These are phyloP conservation scores for Fomitopsis pulvina DNA, from an alignment of 768 basidiomycete species.

Conservation along the genomic window DNA sequence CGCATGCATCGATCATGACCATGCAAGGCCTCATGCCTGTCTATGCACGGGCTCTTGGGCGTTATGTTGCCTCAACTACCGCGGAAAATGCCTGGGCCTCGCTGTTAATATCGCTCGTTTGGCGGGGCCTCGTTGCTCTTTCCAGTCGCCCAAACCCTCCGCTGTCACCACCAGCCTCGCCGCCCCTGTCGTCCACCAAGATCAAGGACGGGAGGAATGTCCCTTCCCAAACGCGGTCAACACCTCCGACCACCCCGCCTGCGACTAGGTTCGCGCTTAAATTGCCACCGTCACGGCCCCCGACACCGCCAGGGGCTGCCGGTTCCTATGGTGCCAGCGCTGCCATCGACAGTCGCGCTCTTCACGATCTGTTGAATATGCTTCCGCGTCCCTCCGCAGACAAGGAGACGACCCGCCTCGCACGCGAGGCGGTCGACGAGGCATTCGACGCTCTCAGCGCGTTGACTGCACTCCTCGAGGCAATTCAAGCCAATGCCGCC, in stretches of 20 bases:
- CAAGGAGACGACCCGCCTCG: conserved; percentile 43
- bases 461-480: conserved; percentile 51
- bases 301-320: conserved; percentile 43
- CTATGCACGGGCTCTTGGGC: conserved; percentile 50
- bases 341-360: conserved; percentile 50
- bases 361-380: conserved; percentile 53
- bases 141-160: conserved; percentile 45
- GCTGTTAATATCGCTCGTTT: conserved; percentile 65
- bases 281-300: conserved; percentile 58
- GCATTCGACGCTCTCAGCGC: conserved; percentile 61
- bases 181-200: conserved; percentile 19
- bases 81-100: conserved; percentile 61
- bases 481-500: conserved; percentile 26
- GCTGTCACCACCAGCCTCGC: conserved; percentile 35
- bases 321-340: conserved; percentile 31
- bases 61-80: conserved; percentile 45
- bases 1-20: conserved; percentile 54
- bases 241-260: conserved; percentile 40
- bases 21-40: conserved; percentile 56
- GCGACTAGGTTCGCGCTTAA: conserved; percentile 58
- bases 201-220: conserved; percentile 33
- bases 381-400: conserved; percentile 57
- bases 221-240: conserved; percentile 21
- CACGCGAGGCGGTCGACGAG: conserved; percentile 78
- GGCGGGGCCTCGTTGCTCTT: conserved; percentile 68